Conservation (phyloP, 2,329 filamentous ascomycete genomes). For the Curvularia spicifera region DNA sequence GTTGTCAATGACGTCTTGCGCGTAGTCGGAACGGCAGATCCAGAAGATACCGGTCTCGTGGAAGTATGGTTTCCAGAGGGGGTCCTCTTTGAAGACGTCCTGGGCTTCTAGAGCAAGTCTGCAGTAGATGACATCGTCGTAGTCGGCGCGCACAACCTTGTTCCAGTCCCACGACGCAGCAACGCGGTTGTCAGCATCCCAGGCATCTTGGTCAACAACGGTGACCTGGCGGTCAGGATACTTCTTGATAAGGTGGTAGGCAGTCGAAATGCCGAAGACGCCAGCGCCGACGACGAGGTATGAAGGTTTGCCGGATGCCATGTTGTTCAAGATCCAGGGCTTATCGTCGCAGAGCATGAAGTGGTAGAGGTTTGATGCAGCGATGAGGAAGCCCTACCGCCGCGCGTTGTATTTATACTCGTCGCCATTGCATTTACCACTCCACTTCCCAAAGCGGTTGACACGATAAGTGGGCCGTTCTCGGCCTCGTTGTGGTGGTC, state of each 20-base stretch:
- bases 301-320: constrained; percentile 39
- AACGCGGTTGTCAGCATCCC: constrained; percentile 42
- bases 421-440: constrained; percentile 16
- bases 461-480: constrained; percentile 27
- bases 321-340: constrained; percentile 26
- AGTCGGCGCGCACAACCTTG: constrained; percentile 74
- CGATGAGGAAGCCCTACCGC: constrained; percentile 13
- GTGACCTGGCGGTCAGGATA: constrained; percentile 52
- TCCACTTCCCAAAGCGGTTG: constrained; percentile 13
- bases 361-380: constrained; percentile 15
- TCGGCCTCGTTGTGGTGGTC: constrained; percentile 28
- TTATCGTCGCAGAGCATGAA: constrained; percentile 26
- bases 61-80: constrained; percentile 62
- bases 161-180: constrained; percentile 77
- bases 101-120: constrained; percentile 70
- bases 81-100: constrained; percentile 64
- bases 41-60: constrained; percentile 61
- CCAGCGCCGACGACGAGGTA: constrained; percentile 48
- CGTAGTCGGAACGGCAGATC: constrained; percentile 52
- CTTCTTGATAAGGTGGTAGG: constrained; percentile 50
- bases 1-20: constrained; percentile 57
- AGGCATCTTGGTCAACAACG: constrained; percentile 49
- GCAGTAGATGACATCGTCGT: constrained; percentile 69
- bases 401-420: constrained; percentile 27
- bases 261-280: constrained; percentile 49